Base-by-base conservation (phyloP, 2,329 filamentous ascomycete genomes). In the Stylonectria norvegica region DNA sequence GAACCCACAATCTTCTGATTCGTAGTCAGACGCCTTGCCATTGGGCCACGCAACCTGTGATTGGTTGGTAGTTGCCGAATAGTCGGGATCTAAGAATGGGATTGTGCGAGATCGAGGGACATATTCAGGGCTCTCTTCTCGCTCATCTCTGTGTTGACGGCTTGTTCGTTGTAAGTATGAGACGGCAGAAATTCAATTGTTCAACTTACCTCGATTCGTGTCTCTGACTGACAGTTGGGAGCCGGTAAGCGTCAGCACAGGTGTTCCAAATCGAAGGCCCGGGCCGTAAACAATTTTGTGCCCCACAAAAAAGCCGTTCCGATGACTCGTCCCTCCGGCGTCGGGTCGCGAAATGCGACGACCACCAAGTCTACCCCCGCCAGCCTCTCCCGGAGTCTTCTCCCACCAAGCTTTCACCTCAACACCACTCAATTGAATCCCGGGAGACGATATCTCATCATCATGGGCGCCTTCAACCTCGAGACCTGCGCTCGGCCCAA, bases 401-500 rank as follows among this genome's bases (percentile, higher is more conserved):
- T 25, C 22, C 22, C 22, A 25, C 12, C 7, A 25, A 25, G 7
- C 7, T 25, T 25, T 25, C 22, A 25, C 8, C 22, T 25, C 22
- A 25, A 25, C 22, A 12, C 22, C 22, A 12, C n/a, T n/a, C n/a
- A n/a, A n/a, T 5, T 17, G 20, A 25, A 25, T 18, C 34, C 2
- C n/a, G 20, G 39, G 32, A 31, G 42, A 17, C 32, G 28, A 30
- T 15, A 9, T 40, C 9, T 25, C 36, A 15, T 23, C 34, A 59
- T 46, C 42, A 81, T 80, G 72, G 73, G 78, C 22, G 71, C 82
- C 20, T 90, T 90, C 64, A 78, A 89, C 59, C 70, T 91, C 36
- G 70, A 85, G 54, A 84, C 77, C 47, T 90, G 86, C 60, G 86
- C 85, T 28, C 77, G 86, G 53, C 75, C 83, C 30, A 91, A 90